Base-by-base conservation (phyloP, 2,329 filamentous ascomycete species). In the Berkeleyomyces basicola region DNA sequence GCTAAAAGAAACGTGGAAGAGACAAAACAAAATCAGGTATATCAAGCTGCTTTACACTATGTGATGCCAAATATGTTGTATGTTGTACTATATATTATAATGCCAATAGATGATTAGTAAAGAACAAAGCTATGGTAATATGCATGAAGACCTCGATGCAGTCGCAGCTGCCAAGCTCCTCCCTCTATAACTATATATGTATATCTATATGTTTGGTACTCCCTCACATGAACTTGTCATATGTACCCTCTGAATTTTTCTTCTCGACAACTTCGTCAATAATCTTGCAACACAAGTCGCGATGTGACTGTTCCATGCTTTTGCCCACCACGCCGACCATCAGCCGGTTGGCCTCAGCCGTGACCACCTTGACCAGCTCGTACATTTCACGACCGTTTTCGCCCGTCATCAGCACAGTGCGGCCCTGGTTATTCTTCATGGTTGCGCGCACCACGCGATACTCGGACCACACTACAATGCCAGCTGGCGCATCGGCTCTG, bases 11-110 rank as follows among this genome's bases (percentile, higher is more conserved):
- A 70, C 3, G 70, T 23, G 23, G 23, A 23, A 23, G 23, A 23
- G 23, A 23, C 23, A 23, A 23, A 23, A 69, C 0, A 68, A 70
- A 67, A 70, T 77, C 36, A 76, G 74, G 61, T 76, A 72, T 6
- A 70, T 71, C 23, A 78, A 78, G 70, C 68, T 78, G 59, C 76
- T 78, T 1, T 77, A 76, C 66, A 75, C 72, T 60, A 36, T 75
- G 65, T 62, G 55, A 62, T 31, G 36, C 5, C 2, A n/a, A 11
- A 31, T 39, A 42, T 16, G n/a, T 58, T 14, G 40, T 33, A 5
- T 10, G 7, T 23, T 46, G 31, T 14, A 59, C 33, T 16, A 16
- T 44, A 31, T 23, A 23, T 31, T 46, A 44, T 59, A 42, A 23
- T 23, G 23, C 23, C 23, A 23, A 23, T 23, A 44, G 33, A n/a